A percentile compares a stretch with the other conserved stretches of the same genome.
These are phyloP conservation scores for Scleroderma bovista DNA, from an alignment of 768 basidiomycete genomes.

Conservation along the genomic window DNA sequence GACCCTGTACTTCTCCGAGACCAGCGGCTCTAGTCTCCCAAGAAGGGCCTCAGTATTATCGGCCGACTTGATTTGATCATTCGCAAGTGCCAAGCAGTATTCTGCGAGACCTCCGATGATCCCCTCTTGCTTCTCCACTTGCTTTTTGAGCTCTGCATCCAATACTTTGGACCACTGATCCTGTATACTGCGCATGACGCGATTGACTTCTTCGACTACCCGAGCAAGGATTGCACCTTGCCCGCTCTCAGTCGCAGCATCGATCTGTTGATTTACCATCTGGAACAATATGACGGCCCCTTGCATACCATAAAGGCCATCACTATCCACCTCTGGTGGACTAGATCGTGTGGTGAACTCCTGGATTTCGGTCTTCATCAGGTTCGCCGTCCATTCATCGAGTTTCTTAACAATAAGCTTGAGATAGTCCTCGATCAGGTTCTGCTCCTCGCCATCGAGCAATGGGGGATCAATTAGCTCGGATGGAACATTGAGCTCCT, in stretches of 20 bases:
- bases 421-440: conserved; percentile 92
- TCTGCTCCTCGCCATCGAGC: conserved; percentile 92
- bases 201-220: conserved; percentile 81
- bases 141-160: conserved; percentile 82
- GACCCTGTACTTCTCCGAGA: conserved; percentile 85
- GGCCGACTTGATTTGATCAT: conserved; percentile 95
- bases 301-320: conserved; percentile 87
- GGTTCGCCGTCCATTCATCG: conserved; percentile 93
- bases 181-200: conserved; percentile 87
- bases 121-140: conserved; percentile 84
- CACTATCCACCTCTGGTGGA: conserved; percentile 84
- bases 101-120: conserved; percentile 85
- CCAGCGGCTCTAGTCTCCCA: conserved; percentile 81
- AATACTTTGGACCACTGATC: conserved; percentile 81
- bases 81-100: conserved; percentile 93
- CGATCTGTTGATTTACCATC: conserved; percentile 96
- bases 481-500: conserved; percentile 78
- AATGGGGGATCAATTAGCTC: conserved; percentile 85
- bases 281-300: conserved; percentile 95
- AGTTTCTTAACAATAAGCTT: conserved; percentile 90
- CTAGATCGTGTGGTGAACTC: conserved; percentile 80
- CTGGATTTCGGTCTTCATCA: conserved; percentile 85
- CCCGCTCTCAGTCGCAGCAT: conserved; percentile 91
- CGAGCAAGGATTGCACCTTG: conserved; percentile 91
- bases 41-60: conserved; percentile 88